Evolutionary conservation across 2,329 filamentous ascomycete genomes (phyloP).

Genomic region (Emydomyces testavorans): DNA sequence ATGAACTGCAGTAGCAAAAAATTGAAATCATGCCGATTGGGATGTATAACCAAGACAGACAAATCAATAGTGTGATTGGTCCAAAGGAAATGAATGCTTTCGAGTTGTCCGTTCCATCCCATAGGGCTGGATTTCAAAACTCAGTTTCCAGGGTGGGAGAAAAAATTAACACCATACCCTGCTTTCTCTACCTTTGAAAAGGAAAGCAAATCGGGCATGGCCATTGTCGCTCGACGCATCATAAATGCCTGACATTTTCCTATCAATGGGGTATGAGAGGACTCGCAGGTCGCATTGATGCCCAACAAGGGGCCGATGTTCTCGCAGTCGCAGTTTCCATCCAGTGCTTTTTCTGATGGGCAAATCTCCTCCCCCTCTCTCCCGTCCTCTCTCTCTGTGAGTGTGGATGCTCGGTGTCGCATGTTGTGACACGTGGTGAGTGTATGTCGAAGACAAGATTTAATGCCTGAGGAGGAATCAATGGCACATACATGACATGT

Average conservation of each 20-base stretch:
- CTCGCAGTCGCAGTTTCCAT: background rate
- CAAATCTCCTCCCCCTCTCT: background rate
- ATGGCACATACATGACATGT: background rate
- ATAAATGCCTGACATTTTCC: too few relatives aligned
- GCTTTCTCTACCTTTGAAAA: too few relatives aligned
- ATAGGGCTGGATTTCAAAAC: background rate
- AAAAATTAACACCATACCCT: too few relatives aligned
- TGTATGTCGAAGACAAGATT: background rate
- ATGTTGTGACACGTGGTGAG: slow-evolving; percentile 9
- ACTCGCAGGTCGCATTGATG: slow-evolving; percentile 3
- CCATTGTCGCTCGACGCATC: too few relatives aligned
- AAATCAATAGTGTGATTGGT: too few relatives aligned
- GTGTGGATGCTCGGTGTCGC: background rate
- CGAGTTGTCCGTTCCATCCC: background rate
- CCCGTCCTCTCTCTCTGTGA: background rate
- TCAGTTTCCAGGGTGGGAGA: background rate
- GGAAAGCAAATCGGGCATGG: background rate
- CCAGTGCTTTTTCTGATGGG: too few relatives aligned
- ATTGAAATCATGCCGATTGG: too few relatives aligned
- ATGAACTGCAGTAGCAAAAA: too few relatives aligned
- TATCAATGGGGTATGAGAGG: background rate
- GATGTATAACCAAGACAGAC: too few relatives aligned
- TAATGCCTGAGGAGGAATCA: background rate
- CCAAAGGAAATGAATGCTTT: too few relatives aligned
- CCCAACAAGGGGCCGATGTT: slow-evolving; percentile 2